A percentile compares a stretch with the other conserved stretches of the same genome.
phyloP scores from a whole-genome alignment of 2,329 filamentous ascomycete species.

The Bipolaris bicolor region DNA sequence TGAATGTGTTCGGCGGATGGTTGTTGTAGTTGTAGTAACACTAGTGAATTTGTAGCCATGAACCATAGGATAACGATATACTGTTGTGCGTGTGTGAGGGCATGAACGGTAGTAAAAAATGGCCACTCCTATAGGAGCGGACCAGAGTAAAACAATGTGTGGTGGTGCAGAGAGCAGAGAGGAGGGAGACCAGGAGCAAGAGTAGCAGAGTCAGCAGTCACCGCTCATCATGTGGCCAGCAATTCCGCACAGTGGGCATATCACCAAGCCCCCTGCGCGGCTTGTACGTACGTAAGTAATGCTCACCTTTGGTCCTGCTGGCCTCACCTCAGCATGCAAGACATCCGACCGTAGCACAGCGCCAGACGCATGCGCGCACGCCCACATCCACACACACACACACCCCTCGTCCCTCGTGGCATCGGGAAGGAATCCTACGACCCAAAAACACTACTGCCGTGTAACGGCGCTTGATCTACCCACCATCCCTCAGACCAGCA shows the following conservation, averaged over 20 bases:
- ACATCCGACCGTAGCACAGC: constrained; percentile 12
- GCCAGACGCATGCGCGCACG: constrained; percentile 5
- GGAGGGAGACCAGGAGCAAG: neutral
- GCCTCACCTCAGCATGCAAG: constrained; percentile 4
- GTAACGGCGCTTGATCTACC: constrained; percentile 36
- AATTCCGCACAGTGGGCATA: neutral
- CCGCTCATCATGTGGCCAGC: neutral
- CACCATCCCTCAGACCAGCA: constrained; percentile 35
- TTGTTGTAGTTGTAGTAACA: neutral
- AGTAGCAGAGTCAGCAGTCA: neutral
- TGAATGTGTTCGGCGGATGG: neutral
- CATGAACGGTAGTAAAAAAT: neutral
- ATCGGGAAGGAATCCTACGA: constrained; percentile 23
- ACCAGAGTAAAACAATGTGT: constrained; percentile 4
- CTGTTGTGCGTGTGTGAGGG: constrained; percentile 5
- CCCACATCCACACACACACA: neutral
- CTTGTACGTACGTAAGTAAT: neutral
- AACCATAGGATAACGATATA: constrained; percentile 1
- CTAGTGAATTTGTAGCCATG: constrained; percentile 1
- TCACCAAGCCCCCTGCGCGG: neutral
- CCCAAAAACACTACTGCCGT: constrained; percentile 31
- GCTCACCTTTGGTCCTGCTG: neutral
- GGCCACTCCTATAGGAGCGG: neutral
- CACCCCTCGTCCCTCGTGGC: constrained; percentile 21
- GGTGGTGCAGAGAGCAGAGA: constrained; percentile 3